Evolutionary conservation across 2,329 filamentous ascomycete genomes (phyloP).

Genomic region (Seiridium unicorne): DNA sequence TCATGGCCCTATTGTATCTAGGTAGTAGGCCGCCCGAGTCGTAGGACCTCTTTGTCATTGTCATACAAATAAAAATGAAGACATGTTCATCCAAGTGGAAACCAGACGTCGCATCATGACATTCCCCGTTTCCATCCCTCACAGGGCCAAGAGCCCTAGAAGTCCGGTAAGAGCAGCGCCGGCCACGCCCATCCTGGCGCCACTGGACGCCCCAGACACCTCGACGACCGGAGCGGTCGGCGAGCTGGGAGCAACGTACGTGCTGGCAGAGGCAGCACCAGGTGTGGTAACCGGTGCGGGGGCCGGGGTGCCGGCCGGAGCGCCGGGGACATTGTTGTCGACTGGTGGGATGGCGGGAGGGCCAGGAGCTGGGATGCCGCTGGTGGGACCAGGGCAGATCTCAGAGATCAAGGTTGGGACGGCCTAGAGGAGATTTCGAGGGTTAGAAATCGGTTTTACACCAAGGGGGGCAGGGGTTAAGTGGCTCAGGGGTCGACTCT

Average conservation of each 20-base stretch:
- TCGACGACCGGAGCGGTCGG: background rate
- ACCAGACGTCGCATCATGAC: too few relatives aligned
- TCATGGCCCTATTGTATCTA: too few relatives aligned
- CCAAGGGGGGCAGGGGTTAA: background rate
- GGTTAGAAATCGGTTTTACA: background rate
- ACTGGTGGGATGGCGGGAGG: background rate
- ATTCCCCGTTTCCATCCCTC: background rate
- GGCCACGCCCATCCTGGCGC: background rate
- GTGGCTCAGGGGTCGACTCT: background rate
- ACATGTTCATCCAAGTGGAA: too few relatives aligned
- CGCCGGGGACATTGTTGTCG: background rate
- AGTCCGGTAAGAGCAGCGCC: background rate
- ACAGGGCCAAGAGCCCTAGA: background rate
- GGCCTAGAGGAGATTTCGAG: background rate
- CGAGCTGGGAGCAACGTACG: background rate
- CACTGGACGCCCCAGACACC: background rate
- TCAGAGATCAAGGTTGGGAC: slow-evolving; percentile 7
- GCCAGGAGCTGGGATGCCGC: background rate
- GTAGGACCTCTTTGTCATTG: too few relatives aligned
- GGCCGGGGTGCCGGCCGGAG: background rate
- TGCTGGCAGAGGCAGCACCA: background rate
- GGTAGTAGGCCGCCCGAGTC: too few relatives aligned
- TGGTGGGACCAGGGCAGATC: background rate
- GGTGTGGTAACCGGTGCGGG: background rate
- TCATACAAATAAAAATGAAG: too few relatives aligned